Conservation (phyloP, 306 rosid genomes). For the Datisca glomerata region DNA sequence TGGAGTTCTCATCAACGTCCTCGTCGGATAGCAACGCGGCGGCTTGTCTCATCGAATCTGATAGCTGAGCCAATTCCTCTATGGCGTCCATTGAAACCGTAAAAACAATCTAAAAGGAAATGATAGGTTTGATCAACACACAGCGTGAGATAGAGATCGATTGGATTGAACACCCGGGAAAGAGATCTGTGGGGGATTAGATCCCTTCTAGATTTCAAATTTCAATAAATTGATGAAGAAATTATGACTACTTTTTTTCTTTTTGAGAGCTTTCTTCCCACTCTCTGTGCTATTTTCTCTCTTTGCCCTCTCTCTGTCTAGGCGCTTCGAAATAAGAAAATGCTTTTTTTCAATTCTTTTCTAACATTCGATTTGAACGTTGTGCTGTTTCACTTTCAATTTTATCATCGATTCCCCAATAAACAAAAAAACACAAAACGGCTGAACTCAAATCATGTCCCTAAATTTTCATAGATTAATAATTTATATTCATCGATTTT, state of each 20-base stretch:
- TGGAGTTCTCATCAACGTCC: slow-evolving; percentile 64
- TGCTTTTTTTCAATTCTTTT: too few species aligned
- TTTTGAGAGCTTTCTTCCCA: not conserved
- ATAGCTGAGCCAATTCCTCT: slow-evolving; percentile 77
- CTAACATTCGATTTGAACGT: too few species aligned
- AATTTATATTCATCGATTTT: too few species aligned
- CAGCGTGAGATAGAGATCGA: slow-evolving; percentile 3
- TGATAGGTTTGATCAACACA: slow-evolving; percentile 2
- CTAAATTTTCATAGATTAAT: too few species aligned
- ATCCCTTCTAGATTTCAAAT: slow-evolving; percentile 10
- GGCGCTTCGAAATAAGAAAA: too few species aligned
- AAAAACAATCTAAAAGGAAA: slow-evolving; percentile 20
- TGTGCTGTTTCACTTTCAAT: too few species aligned
- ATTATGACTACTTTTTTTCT: slow-evolving; percentile 7
- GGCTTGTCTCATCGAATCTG: slow-evolving; percentile 89
- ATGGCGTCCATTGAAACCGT: slow-evolving; percentile 71
- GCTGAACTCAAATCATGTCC: too few species aligned
- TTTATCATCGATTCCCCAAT: too few species aligned
- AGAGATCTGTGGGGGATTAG: slow-evolving; percentile 5
- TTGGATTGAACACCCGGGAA: slow-evolving; percentile 16
- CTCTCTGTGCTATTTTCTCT: too few species aligned
- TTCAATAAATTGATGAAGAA: slow-evolving; percentile 6
- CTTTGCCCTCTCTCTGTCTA: too few species aligned
- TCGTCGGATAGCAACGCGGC: slow-evolving; percentile 83
- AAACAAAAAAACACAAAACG: too few species aligned